Conservation (phyloP, 495 filamentous ascomycete genomes). For the Glonium stellatum region DNA sequence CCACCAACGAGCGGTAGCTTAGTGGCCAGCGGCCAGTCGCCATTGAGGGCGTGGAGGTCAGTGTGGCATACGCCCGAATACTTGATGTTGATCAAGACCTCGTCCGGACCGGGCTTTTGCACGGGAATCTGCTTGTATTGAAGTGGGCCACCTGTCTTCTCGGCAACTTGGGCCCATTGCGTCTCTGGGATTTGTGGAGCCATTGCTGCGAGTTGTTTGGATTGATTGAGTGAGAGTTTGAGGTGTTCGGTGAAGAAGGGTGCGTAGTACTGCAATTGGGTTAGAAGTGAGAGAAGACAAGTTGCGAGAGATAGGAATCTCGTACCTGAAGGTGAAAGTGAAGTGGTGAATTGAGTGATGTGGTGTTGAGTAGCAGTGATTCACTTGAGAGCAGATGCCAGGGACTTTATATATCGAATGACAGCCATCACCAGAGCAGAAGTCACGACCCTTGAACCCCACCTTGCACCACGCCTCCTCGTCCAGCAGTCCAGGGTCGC, state of each 20-base stretch:
- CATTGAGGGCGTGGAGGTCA: slow-evolving; percentile 68
- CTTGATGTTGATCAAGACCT: slow-evolving; percentile 86
- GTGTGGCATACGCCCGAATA: slow-evolving; percentile 94
- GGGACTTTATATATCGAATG: not conserved
- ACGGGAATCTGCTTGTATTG: slow-evolving; percentile 80
- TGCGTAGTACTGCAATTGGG: not conserved
- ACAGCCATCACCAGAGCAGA: not conserved
- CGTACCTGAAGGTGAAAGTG: not conserved
- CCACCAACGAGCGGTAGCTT: slow-evolving; percentile 86
- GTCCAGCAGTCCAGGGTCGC: not conserved
- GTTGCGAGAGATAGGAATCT: not conserved
- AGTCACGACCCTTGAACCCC: not conserved
- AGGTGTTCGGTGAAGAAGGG: not conserved
- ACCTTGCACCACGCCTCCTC: not conserved
- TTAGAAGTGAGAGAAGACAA: not conserved
- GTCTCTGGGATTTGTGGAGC: slow-evolving; percentile 52
- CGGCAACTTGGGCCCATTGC: slow-evolving; percentile 84
- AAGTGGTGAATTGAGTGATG: not conserved
- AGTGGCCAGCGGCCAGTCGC: slow-evolving; percentile 75
- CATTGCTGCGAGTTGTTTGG: slow-evolving; percentile 19
- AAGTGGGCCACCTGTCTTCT: slow-evolving; percentile 65
- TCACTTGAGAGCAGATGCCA: not conserved
- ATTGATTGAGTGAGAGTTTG: not conserved
- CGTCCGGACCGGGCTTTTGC: slow-evolving; percentile 69
- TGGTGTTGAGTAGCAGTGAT: not conserved